phyloP scores from a whole-genome alignment of 2,329 filamentous ascomycete species.

The Colletotrichum sp. region DNA sequence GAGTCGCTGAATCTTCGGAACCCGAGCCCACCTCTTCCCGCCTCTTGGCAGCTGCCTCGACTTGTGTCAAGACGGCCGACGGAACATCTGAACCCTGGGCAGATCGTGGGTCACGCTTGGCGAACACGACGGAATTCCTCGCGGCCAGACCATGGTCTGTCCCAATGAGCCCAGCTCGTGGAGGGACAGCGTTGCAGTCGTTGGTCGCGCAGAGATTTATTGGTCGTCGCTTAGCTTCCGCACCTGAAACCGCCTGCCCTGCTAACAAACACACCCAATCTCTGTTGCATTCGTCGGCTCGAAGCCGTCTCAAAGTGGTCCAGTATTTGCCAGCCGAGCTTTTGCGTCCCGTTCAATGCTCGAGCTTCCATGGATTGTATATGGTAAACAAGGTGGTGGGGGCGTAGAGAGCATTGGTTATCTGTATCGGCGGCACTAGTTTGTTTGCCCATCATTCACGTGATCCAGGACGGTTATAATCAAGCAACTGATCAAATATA shows the following conservation, averaged over 20 bases:
- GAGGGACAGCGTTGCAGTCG: background rate
- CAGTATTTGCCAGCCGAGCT: background rate
- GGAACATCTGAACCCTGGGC: background rate
- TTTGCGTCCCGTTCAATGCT: background rate
- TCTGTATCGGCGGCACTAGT: background rate
- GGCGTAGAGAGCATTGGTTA: background rate
- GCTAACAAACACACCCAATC: background rate
- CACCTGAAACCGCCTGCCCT: background rate
- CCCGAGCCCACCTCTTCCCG: background rate
- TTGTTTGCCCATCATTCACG: background rate
- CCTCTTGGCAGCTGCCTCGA: background rate
- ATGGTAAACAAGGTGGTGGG: background rate
- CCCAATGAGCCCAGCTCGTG: background rate
- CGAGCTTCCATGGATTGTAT: background rate
- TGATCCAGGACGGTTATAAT: background rate
- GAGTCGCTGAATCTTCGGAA: background rate
- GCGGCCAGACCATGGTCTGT: background rate
- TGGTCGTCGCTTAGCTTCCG: background rate
- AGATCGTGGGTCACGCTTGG: background rate
- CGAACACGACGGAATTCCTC: background rate
- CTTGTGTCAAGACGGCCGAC: background rate
- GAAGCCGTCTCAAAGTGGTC: background rate
- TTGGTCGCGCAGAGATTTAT: background rate
- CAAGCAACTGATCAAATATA: background rate
- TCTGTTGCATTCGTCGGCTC: background rate